Conservation (phyloP, 1,139 yeast genomes). For the Hanseniaspora uvarum region DNA sequence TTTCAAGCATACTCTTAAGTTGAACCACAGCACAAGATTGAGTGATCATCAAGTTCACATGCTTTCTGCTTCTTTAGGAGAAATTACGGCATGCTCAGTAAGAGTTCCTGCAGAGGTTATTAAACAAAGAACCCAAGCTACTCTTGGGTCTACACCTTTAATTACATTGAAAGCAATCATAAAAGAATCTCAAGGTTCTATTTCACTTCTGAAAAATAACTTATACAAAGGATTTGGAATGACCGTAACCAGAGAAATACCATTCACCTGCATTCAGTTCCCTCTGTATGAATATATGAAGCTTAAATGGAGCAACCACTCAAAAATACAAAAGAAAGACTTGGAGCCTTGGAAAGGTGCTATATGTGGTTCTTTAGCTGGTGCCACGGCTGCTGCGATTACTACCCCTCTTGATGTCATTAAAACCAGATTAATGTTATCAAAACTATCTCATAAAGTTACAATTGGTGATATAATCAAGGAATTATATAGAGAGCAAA, state of each 20-base stretch:
- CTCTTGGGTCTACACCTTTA: slow-evolving; percentile 47
- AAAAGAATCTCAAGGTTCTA: slow-evolving; percentile 44
- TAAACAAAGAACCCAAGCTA: slow-evolving; percentile 86
- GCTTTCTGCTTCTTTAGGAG: slow-evolving; percentile 83
- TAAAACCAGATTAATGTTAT: slow-evolving; percentile 83
- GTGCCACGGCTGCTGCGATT: slow-evolving; percentile 85
- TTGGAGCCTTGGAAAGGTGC: slow-evolving; percentile 73
- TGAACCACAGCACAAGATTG: slow-evolving; percentile 28
- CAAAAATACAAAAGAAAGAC: slow-evolving; percentile 24
- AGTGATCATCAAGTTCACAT: slow-evolving; percentile 48
- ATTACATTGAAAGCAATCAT: slow-evolving; percentile 56
- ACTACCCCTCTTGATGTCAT: slow-evolving; percentile 92
- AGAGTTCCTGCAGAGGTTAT: slow-evolving; percentile 96
- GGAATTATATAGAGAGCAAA: slow-evolving; percentile 52
- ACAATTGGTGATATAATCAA: slow-evolving; percentile 40
- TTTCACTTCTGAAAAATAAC: slow-evolving; percentile 64
- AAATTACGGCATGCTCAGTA: slow-evolving; percentile 81
- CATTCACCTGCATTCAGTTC: slow-evolving; percentile 89
- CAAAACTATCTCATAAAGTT: slow-evolving; percentile 34
- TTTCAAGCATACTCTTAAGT: slow-evolving; percentile 46
- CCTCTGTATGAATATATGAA: slow-evolving; percentile 84
- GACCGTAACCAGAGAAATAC: slow-evolving; percentile 87
- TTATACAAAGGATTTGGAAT: slow-evolving; percentile 88
- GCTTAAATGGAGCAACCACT: slow-evolving; percentile 37
- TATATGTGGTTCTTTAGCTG: slow-evolving; percentile 86